Conservation (phyloP, 495 filamentous ascomycete species). For the Penicillium alfredii region DNA sequence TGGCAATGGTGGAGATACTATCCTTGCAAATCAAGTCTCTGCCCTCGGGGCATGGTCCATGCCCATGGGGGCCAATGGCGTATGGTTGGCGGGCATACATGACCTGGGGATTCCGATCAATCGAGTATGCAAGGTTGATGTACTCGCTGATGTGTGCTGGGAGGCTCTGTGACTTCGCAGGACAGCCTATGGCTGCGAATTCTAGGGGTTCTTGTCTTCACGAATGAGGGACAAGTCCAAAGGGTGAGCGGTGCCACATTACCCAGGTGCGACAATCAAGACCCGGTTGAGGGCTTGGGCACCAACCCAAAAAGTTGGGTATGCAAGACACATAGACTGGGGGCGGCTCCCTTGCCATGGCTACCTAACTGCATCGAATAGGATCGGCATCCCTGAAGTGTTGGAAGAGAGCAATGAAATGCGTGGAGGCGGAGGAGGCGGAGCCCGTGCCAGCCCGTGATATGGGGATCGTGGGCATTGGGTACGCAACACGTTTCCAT, state of each 20-base stretch:
- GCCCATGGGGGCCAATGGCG: slow-evolving; percentile 7
- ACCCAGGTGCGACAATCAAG: slow-evolving; percentile 11
- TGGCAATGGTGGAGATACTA: slow-evolving; percentile 14
- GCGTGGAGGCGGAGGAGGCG: slow-evolving; percentile 20
- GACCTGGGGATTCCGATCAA: slow-evolving; percentile 19
- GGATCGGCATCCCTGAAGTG: slow-evolving; percentile 23
- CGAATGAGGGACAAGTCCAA: slow-evolving; percentile 1
- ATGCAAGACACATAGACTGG: slow-evolving; percentile 14
- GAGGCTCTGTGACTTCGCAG: slow-evolving; percentile 9
- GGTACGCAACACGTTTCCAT: slow-evolving; percentile 1
- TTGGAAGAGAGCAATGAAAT: slow-evolving; percentile 7
- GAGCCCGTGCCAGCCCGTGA: slow-evolving; percentile 16
- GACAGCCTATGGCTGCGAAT: too few relatives aligned
- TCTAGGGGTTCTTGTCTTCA: slow-evolving; percentile 20
- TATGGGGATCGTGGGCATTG: background rate
- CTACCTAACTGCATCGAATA: slow-evolving; percentile 9
- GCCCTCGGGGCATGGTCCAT: slow-evolving; percentile 6
- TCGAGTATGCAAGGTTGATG: slow-evolving; percentile 9
- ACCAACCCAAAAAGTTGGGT: slow-evolving; percentile 38
- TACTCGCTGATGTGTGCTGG: slow-evolving; percentile 10
- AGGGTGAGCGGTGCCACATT: slow-evolving; percentile 6
- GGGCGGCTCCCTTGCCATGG: slow-evolving; percentile 12
- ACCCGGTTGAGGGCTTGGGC: slow-evolving; percentile 24
- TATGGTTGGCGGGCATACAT: slow-evolving; percentile 4
- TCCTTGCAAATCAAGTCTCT: slow-evolving; percentile 12